phyloP scores from a whole-genome alignment of 1,284 basidiomycete genomes.

The Cryptococcus sp. region DNA sequence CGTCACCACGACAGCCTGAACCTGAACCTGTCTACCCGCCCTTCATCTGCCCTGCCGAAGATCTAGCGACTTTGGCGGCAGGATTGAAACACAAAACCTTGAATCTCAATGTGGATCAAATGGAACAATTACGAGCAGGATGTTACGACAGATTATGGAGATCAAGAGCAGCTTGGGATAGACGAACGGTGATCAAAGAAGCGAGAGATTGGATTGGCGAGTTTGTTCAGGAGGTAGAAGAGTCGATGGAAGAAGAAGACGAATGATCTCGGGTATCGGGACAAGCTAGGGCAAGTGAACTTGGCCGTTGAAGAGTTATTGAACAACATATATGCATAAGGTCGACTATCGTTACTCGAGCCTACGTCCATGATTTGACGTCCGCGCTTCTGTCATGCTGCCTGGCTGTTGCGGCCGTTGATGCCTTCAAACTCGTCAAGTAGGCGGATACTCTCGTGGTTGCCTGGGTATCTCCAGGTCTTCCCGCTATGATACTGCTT shows the following conservation, averaged over 20 bases:
- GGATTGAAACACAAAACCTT: constrained; percentile 49
- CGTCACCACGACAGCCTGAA: constrained; percentile 6
- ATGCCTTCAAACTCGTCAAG: no score
- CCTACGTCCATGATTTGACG: no score
- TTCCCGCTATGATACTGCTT: no score
- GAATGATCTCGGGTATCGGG: constrained; percentile 7
- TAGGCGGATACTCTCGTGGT: no score
- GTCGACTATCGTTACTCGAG: no score
- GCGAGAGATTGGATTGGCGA: constrained; percentile 43
- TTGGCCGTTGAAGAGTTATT: no score
- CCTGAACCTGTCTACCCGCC: constrained; percentile 26
- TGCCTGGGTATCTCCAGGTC: no score
- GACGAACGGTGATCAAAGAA: constrained; percentile 61
- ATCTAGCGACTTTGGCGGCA: constrained; percentile 15
- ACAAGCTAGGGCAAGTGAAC: no score
- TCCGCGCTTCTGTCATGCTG: no score
- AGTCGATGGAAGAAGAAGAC: constrained; percentile 9
- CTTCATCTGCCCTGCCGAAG: constrained; percentile 28
- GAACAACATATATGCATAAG: no score
- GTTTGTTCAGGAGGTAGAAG: constrained; percentile 4
- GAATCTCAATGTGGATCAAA: constrained; percentile 71
- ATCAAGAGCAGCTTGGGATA: constrained; percentile 75
- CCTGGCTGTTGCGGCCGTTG: no score
- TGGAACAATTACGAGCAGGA: constrained; percentile 86
- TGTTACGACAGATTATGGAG: constrained; percentile 77